Evolutionary conservation across 1,139 yeast species (phyloP), one percentile per base, ranked within the genome.

Genomic region (Diutina siamensis): DNA sequence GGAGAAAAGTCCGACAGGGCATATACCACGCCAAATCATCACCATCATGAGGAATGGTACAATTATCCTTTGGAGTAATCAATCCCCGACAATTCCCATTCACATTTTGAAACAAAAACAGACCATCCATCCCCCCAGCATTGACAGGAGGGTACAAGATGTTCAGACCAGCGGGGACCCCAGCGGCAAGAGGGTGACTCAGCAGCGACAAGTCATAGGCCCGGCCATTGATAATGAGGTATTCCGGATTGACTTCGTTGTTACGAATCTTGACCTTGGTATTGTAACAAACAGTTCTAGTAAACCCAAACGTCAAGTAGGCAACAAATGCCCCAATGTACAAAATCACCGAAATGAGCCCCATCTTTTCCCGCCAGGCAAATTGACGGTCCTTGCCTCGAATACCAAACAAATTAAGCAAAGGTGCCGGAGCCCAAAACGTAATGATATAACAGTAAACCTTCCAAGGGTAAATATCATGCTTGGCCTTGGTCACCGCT

Each of bases 331-430:
- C 78, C 45, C 94, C 97, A 48, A 84, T 65, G 54, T 76, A 76
- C 28, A 83, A 54, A 55, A 92, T 87, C 50, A 88, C 72, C 2
- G 94, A 73, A 46, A 92, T 71, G 47, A 92, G 71, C 1, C 86
- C 97, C 42, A 89, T 83, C 60, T 92, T 92, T 60, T 92, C 98
- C 59, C 97, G 75, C 98, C 98, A 92, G 0, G 97, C 97, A 69
- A 80, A 78, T 60, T 87, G 97, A 51, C 95, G 77, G 45, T 80
- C 88, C 54, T 78, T 78, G 27, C 85, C 80, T 38, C 74, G 74
- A 73, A 89, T 74, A 3, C 97, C 97, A 62, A 78, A 84, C 46
- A 83, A 61, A 45, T 70, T 68, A 56, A 92, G 65, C 32, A 89
- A 52, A 0, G 89, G 82, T 2, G 83, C 74, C 1, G 97, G 95